Evolutionary conservation across 176 grass and related monocot species (phyloP).

Genomic region (Tuctoria greenei): DNA sequence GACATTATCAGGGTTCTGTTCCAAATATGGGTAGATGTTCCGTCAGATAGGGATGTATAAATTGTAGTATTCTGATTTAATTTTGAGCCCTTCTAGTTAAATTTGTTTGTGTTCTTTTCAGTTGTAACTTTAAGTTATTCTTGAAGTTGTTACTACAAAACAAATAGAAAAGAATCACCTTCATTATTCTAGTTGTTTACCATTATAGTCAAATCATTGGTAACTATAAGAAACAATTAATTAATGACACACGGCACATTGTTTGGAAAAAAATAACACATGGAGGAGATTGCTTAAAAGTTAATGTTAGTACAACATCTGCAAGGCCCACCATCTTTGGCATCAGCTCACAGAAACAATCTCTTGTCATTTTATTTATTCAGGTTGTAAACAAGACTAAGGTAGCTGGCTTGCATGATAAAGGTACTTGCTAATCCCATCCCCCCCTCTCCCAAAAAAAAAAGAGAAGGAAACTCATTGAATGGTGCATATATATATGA

Average conservation of each 20-base stretch:
- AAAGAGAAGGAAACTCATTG: not conserved
- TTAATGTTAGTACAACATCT: not conserved
- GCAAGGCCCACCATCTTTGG: not conserved
- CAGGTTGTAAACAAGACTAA: conserved; percentile 82
- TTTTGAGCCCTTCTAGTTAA: not conserved
- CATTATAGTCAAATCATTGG: not conserved
- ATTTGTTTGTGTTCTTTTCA: not conserved
- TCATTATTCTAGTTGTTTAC: not conserved
- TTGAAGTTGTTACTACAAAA: not conserved
- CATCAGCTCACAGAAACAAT: conserved; percentile 19
- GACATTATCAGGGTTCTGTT: not conserved
- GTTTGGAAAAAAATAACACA: not conserved
- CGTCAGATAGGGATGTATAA: not conserved
- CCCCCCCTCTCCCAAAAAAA: not conserved
- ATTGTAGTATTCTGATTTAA: not conserved
- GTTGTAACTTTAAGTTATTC: not conserved
- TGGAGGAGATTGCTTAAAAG: not conserved
- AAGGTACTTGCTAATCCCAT: conserved; percentile 48
- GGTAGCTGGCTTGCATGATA: conserved; percentile 85
- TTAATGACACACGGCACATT: not conserved
- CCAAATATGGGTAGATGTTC: not conserved
- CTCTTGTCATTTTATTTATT: conserved; percentile 23
- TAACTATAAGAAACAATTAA: not conserved
- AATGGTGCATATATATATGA: not conserved
- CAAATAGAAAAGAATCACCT: not conserved